Conservation (phyloP, 2,329 filamentous ascomycete genomes). For the Xylariaceae sp. region DNA sequence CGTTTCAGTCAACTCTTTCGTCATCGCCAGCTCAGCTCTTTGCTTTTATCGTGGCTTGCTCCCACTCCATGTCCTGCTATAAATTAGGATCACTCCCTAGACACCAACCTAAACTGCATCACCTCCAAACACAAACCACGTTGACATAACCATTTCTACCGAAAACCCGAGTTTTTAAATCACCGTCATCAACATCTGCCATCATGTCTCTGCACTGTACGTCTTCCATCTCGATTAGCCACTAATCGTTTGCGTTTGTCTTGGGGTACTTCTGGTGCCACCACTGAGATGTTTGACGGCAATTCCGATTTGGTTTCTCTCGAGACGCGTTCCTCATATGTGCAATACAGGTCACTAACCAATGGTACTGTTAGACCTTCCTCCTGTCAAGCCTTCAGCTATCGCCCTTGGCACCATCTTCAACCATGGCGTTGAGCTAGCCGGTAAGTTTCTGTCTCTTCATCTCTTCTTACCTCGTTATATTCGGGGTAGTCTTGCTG, state of each 20-base stretch:
- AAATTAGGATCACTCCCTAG: slow-evolving; percentile 14
- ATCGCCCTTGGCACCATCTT: slow-evolving; percentile 96
- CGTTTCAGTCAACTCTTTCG: slow-evolving; percentile 23
- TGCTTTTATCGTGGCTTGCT: slow-evolving; percentile 11
- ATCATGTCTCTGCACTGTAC: slow-evolving; percentile 67
- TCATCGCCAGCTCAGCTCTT: slow-evolving; percentile 23
- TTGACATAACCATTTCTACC: neutral
- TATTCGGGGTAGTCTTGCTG: too few relatives aligned
- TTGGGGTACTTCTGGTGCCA: neutral
- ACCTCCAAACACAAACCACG: slow-evolving; percentile 16
- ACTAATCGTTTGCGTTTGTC: neutral
- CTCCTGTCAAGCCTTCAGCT: slow-evolving; percentile 92
- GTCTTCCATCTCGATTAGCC: slow-evolving; percentile 35
- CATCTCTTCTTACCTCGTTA: neutral
- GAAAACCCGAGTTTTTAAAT: neutral
- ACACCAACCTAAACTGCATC: slow-evolving; percentile 4
- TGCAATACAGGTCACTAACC: slow-evolving; percentile 5
- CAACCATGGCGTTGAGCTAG: slow-evolving; percentile 90
- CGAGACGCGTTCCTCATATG: neutral
- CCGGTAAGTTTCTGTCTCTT: slow-evolving; percentile 46
- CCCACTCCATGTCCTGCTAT: too few relatives aligned
- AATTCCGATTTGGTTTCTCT: too few relatives aligned
- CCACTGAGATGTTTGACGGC: neutral
- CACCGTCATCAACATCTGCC: slow-evolving; percentile 26
- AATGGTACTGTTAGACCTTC: slow-evolving; percentile 56